Percentiles rank a stretch among this genome's conserved stretches.
Conservation (phyloP, 768 basidiomycete species). For the Cystofilobasidium bisporidii region DNA sequence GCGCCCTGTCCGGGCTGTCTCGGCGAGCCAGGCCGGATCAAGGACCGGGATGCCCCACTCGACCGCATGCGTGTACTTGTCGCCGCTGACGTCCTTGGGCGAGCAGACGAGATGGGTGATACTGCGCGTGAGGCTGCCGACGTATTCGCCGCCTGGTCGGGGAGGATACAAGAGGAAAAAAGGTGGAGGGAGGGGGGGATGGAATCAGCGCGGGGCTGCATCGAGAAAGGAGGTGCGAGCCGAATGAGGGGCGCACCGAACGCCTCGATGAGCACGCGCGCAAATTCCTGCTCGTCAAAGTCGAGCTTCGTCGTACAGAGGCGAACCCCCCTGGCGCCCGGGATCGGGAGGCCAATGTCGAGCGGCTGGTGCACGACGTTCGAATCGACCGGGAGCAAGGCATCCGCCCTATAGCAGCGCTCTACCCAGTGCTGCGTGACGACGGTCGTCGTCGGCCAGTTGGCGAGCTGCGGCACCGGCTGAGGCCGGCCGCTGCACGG, state of each 20-base stretch:
- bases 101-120: conserved; percentile 78
- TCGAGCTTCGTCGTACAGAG: conserved; percentile 70
- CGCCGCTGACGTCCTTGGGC: conserved; percentile 47
- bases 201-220: too few species aligned
- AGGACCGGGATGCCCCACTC: conserved; percentile 75
- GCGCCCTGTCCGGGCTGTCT: conserved; percentile 49
- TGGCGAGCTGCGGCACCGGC: neutral
- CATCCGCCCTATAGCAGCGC: conserved; percentile 64
- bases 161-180: conserved; percentile 14
- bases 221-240: too few species aligned
- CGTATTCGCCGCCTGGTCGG: conserved; percentile 37
- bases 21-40: conserved; percentile 57
- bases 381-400: conserved; percentile 57
- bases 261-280: conserved; percentile 57
- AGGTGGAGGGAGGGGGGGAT: too few species aligned
- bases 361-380: conserved; percentile 66
- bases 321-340: conserved; percentile 53
- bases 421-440: conserved; percentile 94
- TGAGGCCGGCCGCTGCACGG: neutral
- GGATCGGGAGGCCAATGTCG: conserved; percentile 50
- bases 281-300: conserved; percentile 54
- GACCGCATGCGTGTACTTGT: conserved; percentile 65
- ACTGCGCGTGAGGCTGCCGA: conserved; percentile 47
- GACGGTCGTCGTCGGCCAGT: conserved; percentile 13
- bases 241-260: too few species aligned